A percentile compares a stretch with the other conserved stretches of the same genome.
Conservation (phyloP, 768 basidiomycete species). For the Suillus occidentalis region DNA sequence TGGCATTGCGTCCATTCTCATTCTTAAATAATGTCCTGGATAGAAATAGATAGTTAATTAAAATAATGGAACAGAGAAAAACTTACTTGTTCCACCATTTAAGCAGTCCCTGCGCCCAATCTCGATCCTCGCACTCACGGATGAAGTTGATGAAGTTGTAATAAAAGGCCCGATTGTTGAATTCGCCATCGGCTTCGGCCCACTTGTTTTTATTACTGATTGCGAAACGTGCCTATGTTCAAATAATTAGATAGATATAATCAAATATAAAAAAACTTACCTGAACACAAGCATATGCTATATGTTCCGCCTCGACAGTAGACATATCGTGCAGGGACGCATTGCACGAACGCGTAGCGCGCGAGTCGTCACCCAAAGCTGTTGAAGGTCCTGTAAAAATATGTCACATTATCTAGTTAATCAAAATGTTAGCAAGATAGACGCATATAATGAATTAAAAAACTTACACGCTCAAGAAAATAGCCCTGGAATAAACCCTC, state of each 20-base stretch:
- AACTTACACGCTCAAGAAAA: constrained; percentile 4
- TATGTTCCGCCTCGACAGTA: constrained; percentile 3
- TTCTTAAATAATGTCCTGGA: constrained; percentile 4
- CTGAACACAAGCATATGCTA: constrained; percentile 8
- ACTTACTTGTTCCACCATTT: too few species aligned
- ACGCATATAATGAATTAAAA: not conserved
- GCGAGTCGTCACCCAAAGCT: not conserved
- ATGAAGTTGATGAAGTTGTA: not conserved
- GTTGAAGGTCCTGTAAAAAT: constrained; percentile 6
- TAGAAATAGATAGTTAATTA: not conserved
- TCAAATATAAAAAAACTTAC: not conserved
- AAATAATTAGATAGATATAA: too few species aligned
- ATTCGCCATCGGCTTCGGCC: constrained; percentile 4
- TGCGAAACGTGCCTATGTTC: too few species aligned
- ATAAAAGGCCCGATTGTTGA: constrained; percentile 9
- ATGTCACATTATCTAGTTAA: not conserved
- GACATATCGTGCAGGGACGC: constrained; percentile 1
- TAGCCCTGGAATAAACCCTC: constrained; percentile 8
- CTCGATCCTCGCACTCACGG: too few species aligned
- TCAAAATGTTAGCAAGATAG: not conserved
- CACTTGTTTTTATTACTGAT: not conserved
- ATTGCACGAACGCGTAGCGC: not conserved
- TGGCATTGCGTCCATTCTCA: not conserved
- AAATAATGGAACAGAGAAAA: not conserved
- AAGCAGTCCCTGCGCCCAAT: too few species aligned